A percentile compares a stretch with the other conserved stretches of the same genome.
Evolutionary conservation across 352 stramenopile genomes (phyloP).

Genomic region (Thraustochytrium striatum): DNA sequence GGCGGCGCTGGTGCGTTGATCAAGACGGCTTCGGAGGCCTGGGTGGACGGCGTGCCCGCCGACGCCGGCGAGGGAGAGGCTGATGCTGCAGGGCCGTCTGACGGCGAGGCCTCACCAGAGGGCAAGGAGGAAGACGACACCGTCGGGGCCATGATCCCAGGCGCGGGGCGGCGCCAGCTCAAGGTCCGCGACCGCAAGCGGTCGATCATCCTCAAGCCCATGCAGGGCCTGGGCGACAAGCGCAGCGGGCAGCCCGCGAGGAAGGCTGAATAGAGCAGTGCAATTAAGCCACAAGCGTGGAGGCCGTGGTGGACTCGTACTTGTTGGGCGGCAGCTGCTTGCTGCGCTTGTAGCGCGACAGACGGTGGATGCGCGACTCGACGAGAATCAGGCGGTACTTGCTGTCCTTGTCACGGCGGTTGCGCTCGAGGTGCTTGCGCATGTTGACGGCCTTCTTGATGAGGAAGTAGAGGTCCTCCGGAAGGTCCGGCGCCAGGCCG

Average conservation of each 20-base stretch:
- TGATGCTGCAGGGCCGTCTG: no score
- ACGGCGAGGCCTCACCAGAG: no score
- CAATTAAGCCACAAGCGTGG: conserved; percentile 95
- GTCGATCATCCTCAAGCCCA: neutral
- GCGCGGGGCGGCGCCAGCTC: neutral
- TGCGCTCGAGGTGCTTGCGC: conserved; percentile 98
- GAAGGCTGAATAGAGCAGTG: neutral
- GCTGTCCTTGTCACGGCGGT: conserved; percentile 99
- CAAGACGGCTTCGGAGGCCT: neutral
- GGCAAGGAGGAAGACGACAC: neutral
- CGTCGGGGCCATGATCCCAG: neutral
- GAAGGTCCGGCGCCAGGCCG: conserved; percentile 96
- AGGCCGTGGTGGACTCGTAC: conserved; percentile 97
- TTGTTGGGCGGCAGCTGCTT: conserved; percentile 98
- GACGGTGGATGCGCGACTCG: conserved; percentile 95
- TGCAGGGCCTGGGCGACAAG: neutral
- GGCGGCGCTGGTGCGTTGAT: no score
- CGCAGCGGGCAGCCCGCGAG: neutral
- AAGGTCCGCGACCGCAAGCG: neutral
- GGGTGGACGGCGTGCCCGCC: neutral
- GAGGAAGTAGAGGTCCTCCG: conserved; percentile 99
- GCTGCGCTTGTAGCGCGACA: conserved; percentile 96
- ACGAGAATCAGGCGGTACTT: conserved; percentile 99
- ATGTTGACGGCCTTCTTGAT: conserved; percentile 99
- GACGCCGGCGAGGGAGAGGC: neutral